Base-by-base conservation (phyloP, 495 filamentous ascomycete genomes). In the Penicillium psychrofluorescens region DNA sequence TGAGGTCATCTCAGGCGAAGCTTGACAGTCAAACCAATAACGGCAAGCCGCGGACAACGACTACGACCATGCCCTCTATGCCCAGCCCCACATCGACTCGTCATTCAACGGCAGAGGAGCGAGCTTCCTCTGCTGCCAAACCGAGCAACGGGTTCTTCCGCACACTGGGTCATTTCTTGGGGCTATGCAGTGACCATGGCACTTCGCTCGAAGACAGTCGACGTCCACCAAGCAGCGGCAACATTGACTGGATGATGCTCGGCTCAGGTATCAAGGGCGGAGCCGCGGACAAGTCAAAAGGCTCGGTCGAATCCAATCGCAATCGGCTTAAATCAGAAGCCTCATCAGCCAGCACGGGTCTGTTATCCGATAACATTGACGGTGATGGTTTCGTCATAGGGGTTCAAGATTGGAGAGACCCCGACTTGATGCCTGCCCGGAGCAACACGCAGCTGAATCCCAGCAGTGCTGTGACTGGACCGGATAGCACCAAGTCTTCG, bases 361-460 rank as follows among this genome's bases (percentile, higher is more conserved):
- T 58, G 10, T 38, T 44, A 13, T 36, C 53, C 11, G 55, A 55
- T 29, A 41, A 44, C 33, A 58, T 50, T 29, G 60, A 72, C 35
- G 72, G 66, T 7, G 87, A 90, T 63, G 81, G 77, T 41, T 95
- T 94, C 61, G 79, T 87, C n/a, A 95, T 94, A 58, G 89, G 89
- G 2, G 83, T 94, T 10, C 88, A 95, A 48, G 89, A 95, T 52
- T 95, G 89, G 89, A 80, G 88, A 44, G 89, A 95, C 55, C 85
- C 87, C 4, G 88, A 94, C 55, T 68, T 94, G 12, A 74, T 88
- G 37, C 57, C 61, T 29, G 47, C 64, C 8, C 67, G 64, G 36
- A 56, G 47, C 40, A 66, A 61, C 14, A 48, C 53, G 7, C 48
- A 61, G 30, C 43, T 43, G 46, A 63, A 45, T 13, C 48, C 57